Evolutionary conservation across 2,329 filamentous ascomycete species (phyloP), one percentile per base, ranked within the genome.

Genomic region (Aspergillus sp.): DNA sequence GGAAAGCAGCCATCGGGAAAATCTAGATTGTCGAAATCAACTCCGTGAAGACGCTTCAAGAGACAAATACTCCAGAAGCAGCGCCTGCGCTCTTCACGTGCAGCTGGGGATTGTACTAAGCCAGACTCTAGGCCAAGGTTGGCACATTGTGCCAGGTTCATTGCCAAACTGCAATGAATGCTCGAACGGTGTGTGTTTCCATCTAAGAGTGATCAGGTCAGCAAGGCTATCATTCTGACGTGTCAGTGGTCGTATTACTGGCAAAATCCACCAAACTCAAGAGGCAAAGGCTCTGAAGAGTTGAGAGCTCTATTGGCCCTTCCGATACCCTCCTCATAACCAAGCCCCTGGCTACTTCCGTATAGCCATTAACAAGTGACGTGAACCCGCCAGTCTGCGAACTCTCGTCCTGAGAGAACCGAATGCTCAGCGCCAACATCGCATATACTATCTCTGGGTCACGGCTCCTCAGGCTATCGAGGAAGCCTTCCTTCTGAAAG

Each of bases 131-230:
- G 70, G n/a, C 74, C 75, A 5, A 82, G 69, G 48, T 78, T 78
- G 5, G 80, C 77, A 62, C 77, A 80, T 53, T 79, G 76, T 8
- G 78, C 78, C 13, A 82, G 64, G 48, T 79, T 78, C 73, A 80
- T 77, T 1, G 80, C 80, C 19, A 81, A 68, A 50, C 78, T 80
- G 60, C 75, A 78, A 59, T 80, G 75, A 3, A 79, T 74, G 56
- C 75, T 80, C 42, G 80, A 77, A 49, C 77, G 74, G 59, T 77
- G 72, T 17, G 77, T 78, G 57, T 79, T 79, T n/a, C 80, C 78
- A 69, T 80, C 80, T 80, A 57, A 11, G 7, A 27, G 6, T 2
- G 6, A 41, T 27, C 41, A 23, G 15, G 47, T 32, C 23, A 51
- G 21, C 23, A n/a, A 21, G 11, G 13, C 32, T 7, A 23, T 13